phyloP scores from a whole-genome alignment of 2,329 filamentous ascomycete species.

The Cephalotrichum gorgonifer region DNA sequence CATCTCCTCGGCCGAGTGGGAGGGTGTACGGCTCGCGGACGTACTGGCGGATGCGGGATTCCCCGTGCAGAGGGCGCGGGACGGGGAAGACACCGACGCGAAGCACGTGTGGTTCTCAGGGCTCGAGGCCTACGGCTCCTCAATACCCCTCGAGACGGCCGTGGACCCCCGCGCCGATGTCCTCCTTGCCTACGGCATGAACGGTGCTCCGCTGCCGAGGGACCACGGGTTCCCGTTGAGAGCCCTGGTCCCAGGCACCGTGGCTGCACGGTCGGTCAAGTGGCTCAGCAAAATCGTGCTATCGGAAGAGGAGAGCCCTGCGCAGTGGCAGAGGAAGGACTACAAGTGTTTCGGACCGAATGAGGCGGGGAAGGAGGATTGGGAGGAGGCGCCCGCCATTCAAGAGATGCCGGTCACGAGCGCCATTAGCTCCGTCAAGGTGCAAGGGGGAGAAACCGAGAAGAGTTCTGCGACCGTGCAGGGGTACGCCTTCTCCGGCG shows the following conservation, averaged over 20 bases:
- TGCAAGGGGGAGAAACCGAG: slow-evolving; percentile 7
- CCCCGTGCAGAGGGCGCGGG: slow-evolving; percentile 23
- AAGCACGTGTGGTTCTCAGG: slow-evolving; percentile 49
- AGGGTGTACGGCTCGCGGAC: slow-evolving; percentile 43
- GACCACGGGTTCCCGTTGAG: slow-evolving; percentile 59
- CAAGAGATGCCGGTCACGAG: slow-evolving; percentile 61
- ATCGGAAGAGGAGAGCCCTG: slow-evolving; percentile 55
- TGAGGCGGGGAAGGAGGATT: slow-evolving; percentile 42
- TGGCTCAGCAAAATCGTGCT: slow-evolving; percentile 57
- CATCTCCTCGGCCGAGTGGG: slow-evolving; percentile 50
- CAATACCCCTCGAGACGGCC: slow-evolving; percentile 48
- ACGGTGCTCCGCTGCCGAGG: slow-evolving; percentile 47
- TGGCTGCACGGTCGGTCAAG: slow-evolving; percentile 58
- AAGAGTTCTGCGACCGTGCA: slow-evolving; percentile 28
- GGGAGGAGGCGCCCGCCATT: slow-evolving; percentile 52
- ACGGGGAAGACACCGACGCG: slow-evolving; percentile 21
- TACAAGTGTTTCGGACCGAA: slow-evolving; percentile 62
- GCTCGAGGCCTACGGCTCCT: slow-evolving; percentile 50
- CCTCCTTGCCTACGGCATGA: slow-evolving; percentile 58
- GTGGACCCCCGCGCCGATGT: slow-evolving; percentile 53
- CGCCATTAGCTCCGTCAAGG: slow-evolving; percentile 43
- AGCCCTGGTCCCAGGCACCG: slow-evolving; percentile 52
- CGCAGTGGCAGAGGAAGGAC: slow-evolving; percentile 56
- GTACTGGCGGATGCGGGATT: slow-evolving; percentile 47
- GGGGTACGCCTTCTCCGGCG: slow-evolving; percentile 60